A percentile compares a stretch with the other conserved stretches of the same genome.
Evolutionary conservation across 192 early-diverging fungal genomes (phyloP).

Genomic region (Backusella liffmaniae): DNA sequence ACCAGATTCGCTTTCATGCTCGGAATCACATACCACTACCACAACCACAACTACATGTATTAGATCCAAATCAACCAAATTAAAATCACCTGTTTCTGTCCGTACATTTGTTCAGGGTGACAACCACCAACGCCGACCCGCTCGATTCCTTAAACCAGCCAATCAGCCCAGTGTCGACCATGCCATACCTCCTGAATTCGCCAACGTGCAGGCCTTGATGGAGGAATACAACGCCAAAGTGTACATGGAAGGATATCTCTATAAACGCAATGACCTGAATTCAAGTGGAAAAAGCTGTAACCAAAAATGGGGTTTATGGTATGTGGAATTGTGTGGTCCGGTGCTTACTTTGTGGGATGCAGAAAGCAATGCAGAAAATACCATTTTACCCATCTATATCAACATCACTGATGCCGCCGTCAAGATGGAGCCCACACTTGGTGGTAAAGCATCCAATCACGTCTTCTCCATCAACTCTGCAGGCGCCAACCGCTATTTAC

Average conservation of each 20-base stretch:
- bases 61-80: background rate
- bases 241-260: conserved; percentile 65
- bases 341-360: conserved; percentile 62
- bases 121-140: conserved; percentile 11
- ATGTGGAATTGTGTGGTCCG: conserved; percentile 74
- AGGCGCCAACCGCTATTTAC: conserved; percentile 68
- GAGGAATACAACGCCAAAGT: conserved; percentile 68
- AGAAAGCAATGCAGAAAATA: conserved; percentile 28
- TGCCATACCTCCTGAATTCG: conserved; percentile 35
- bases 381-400: conserved; percentile 62
- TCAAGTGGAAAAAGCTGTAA: conserved; percentile 57
- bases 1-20: background rate
- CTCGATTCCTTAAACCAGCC: conserved; percentile 33
- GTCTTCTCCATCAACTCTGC: conserved; percentile 68
- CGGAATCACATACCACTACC: background rate
- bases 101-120: background rate
- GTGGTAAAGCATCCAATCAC: conserved; percentile 38
- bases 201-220: conserved; percentile 51
- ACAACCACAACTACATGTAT: background rate
- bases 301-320: conserved; percentile 69
- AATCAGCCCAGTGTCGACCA: background rate
- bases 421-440: conserved; percentile 56
- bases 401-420: conserved; percentile 72
- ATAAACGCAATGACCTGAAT: conserved; percentile 62
- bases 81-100: conserved; percentile 4